Evolutionary conservation across 495 filamentous ascomycete genomes (phyloP), one percentile per base, ranked within the genome.

Genomic region (Neurospora tetraspora): DNA sequence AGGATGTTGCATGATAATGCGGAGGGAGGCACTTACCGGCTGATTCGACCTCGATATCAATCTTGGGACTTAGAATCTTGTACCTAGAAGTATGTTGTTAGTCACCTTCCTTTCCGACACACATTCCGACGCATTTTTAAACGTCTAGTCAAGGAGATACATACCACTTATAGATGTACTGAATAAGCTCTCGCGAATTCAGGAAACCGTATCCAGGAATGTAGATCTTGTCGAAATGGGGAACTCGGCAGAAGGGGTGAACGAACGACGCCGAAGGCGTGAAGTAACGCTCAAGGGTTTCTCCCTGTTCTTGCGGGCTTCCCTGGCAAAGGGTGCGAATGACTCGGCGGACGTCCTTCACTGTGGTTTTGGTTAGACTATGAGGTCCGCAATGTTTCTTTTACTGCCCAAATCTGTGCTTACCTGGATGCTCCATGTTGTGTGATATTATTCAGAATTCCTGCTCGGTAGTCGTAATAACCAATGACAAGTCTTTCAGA

Each of bases 211-310:
- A 73, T 71, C 86, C 84, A 3, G 83, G 85, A 18, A 86, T 53
- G 2, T 73, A 68, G 47, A 75, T 42, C 27, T 83, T 73, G 9
- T 78, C 80, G 78, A 89, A 89, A 73, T 85, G 87, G 42, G 88
- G 88, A 2, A 93, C 90, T 27, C 89, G 89, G 77, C 92, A 95
- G 80, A 96, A 91, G 0, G 94, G 93, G 78, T 97, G 94, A 4
- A 87, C 83, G 79, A 97, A 96, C 71, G 88, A 85, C 18, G 92
- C 89, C 74, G 88, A 80, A 10, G 85, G 86, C 2, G 89, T 87
- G 82, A 93, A 97, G 80, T 91, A 94, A 12, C 80, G 84, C 69
- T 93, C 84, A 27, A 97, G 78, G 6, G 90, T 83, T 20, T 85
- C 79, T 36, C 82, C 79, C 81, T 96, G 94, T 37, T 88, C 79